These are phyloP conservation scores for Ceratobasidium sp. DNA, from an alignment of 1,284 basidiomycete species.

Conservation along the genomic window DNA sequence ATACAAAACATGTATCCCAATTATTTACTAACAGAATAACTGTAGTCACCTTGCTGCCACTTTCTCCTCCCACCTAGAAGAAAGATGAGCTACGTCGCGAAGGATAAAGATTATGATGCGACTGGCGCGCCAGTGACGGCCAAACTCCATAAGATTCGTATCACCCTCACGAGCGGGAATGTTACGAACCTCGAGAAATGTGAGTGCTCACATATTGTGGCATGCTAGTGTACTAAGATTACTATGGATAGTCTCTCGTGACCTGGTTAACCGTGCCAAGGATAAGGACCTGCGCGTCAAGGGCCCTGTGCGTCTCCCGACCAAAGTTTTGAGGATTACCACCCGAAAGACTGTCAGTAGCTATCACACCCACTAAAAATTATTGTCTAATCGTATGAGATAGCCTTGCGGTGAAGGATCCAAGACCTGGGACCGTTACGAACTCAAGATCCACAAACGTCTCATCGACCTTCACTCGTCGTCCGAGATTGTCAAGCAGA, in stretches of 20 bases:
- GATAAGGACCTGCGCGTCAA: constrained; percentile 99
- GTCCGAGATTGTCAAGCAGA: constrained; percentile 99
- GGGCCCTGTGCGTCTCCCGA: constrained; percentile 98
- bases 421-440: constrained; percentile 99
- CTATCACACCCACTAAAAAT: not conserved
- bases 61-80: constrained; percentile 61
- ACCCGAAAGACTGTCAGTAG: constrained; percentile 93
- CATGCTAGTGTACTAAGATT: constrained; percentile 7
- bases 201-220: constrained; percentile 60
- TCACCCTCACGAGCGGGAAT: constrained; percentile 98
- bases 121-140: constrained; percentile 85
- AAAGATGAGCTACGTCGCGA: constrained; percentile 99
- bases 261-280: constrained; percentile 99
- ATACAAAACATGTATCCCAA: not conserved
- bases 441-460: constrained; percentile 99
- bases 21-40: not conserved
- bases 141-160: constrained; percentile 99
- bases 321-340: constrained; percentile 98
- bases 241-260: constrained; percentile 80
- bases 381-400: not conserved
- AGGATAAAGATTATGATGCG: constrained; percentile 96
- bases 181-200: constrained; percentile 99
- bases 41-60: constrained; percentile 63
- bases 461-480: constrained; percentile 99
- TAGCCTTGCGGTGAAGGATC: constrained; percentile 99